A percentile compares a stretch with the other conserved stretches of the same genome.
Evolutionary conservation across 495 filamentous ascomycete species (phyloP).

Genomic region (Penicillium antarcticum): DNA sequence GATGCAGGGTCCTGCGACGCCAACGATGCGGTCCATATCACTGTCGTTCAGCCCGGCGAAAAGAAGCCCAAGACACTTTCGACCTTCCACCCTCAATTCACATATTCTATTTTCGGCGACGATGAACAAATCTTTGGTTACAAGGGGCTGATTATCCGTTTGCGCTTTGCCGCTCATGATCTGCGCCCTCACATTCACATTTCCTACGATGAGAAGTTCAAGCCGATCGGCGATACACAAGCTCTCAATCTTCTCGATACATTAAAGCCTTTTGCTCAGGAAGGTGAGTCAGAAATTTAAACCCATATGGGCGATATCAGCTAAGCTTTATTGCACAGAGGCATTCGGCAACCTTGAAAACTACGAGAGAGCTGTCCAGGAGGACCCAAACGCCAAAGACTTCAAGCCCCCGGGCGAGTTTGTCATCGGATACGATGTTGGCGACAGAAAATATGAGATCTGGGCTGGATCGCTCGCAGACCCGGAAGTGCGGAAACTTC

Average conservation of each 20-base stretch:
- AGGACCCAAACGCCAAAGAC: slow-evolving; percentile 47
- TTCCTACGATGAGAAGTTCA: slow-evolving; percentile 70
- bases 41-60: slow-evolving; percentile 58
- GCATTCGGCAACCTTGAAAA: slow-evolving; percentile 58
- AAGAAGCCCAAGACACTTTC: slow-evolving; percentile 54
- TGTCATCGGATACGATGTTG: slow-evolving; percentile 47
- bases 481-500: slow-evolving; percentile 56
- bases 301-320: not conserved
- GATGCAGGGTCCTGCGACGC: slow-evolving; percentile 67
- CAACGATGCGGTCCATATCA: slow-evolving; percentile 70
- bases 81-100: slow-evolving; percentile 80
- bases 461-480: slow-evolving; percentile 58
- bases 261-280: slow-evolving; percentile 64
- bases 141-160: slow-evolving; percentile 66
- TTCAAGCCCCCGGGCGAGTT: slow-evolving; percentile 62
- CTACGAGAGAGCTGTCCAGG: slow-evolving; percentile 57
- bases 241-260: slow-evolving; percentile 63
- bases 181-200: slow-evolving; percentile 73
- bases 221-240: slow-evolving; percentile 63
- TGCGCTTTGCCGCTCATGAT: slow-evolving; percentile 79
- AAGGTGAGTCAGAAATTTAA: slow-evolving; percentile 43
- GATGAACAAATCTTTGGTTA: slow-evolving; percentile 91
- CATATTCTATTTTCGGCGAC: slow-evolving; percentile 89
- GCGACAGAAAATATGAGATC: slow-evolving; percentile 55
- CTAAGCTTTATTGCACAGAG: slow-evolving; percentile 35